Conservation (phyloP, 2,329 filamentous ascomycete species). For the Dactylellina parvicollis region DNA sequence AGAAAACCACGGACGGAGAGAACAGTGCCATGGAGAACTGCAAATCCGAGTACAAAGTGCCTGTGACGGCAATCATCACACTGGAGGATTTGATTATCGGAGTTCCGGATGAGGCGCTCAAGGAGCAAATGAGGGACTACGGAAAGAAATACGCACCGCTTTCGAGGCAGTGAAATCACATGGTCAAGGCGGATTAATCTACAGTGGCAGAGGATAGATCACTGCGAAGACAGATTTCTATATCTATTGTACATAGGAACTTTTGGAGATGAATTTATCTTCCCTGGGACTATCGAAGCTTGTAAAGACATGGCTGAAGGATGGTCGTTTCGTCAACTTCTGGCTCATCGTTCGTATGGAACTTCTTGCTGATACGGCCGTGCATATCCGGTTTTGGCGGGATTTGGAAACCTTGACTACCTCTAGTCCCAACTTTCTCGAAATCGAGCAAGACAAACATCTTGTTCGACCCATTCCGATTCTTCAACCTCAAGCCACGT, state of each 20-base stretch:
- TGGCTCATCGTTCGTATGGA: conserved; percentile 69
- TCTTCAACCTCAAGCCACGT: conserved; percentile 84
- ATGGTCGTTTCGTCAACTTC: conserved; percentile 69
- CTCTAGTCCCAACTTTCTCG: conserved; percentile 75
- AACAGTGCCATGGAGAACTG: conserved; percentile 88
- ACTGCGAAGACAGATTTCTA: not conserved
- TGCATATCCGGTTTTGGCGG: conserved; percentile 54
- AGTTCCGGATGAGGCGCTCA: conserved; percentile 71
- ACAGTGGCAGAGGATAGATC: too few relatives aligned
- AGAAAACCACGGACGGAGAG: conserved; percentile 78
- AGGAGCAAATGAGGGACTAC: conserved; percentile 77
- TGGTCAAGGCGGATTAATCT: too few relatives aligned
- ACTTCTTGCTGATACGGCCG: conserved; percentile 65
- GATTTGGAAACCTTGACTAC: conserved; percentile 54
- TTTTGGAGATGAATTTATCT: not conserved
- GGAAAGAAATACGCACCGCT: conserved; percentile 67
- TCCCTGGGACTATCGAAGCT: conserved; percentile 72
- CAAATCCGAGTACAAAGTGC: conserved; percentile 81
- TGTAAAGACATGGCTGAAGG: conserved; percentile 96
- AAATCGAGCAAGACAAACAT: conserved; percentile 99
- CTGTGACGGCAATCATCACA: conserved; percentile 83
- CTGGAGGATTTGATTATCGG: conserved; percentile 83
- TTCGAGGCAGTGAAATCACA: conserved; percentile 25
- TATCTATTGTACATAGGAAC: conserved; percentile 24
- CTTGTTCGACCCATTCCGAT: conserved; percentile 83